Evolutionary conservation across 441 rosid genomes (phyloP).

Genomic region (Croton laevigatus): DNA sequence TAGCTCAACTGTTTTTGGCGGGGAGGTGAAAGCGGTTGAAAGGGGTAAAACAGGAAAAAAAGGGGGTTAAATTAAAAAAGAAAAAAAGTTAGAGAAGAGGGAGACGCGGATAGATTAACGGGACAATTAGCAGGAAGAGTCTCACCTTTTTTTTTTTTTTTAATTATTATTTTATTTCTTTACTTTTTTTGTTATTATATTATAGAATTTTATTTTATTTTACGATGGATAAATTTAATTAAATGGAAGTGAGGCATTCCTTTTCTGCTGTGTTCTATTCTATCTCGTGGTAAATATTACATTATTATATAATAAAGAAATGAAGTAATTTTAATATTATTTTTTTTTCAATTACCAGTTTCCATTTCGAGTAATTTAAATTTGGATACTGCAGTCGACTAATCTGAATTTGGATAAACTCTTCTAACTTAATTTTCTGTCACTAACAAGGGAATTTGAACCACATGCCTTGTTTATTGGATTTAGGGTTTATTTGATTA

Average conservation of each 20-base stretch:
- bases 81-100: constrained; percentile 24
- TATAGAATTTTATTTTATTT: background rate
- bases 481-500: too few species aligned
- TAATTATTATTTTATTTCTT: constrained; percentile 25
- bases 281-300: too few species aligned
- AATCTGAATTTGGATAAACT: too few species aligned
- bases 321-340: too few species aligned
- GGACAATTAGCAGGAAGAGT: constrained; percentile 23
- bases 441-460: too few species aligned
- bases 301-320: too few species aligned
- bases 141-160: constrained; percentile 11
- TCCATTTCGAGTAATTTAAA: too few species aligned
- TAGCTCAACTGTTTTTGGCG: constrained; percentile 50
- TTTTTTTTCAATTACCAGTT: too few species aligned
- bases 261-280: too few species aligned
- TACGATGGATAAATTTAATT: constrained; percentile 23
- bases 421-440: too few species aligned
- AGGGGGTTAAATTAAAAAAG: background rate
- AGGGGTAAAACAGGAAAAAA: constrained; percentile 22
- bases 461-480: too few species aligned
- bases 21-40: constrained; percentile 34
- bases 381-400: too few species aligned
- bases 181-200: constrained; percentile 11
- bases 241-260: constrained; percentile 32
- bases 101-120: constrained; percentile 36